Conservation (phyloP, 257 asterid species). For the Mitragyna speciosa region DNA sequence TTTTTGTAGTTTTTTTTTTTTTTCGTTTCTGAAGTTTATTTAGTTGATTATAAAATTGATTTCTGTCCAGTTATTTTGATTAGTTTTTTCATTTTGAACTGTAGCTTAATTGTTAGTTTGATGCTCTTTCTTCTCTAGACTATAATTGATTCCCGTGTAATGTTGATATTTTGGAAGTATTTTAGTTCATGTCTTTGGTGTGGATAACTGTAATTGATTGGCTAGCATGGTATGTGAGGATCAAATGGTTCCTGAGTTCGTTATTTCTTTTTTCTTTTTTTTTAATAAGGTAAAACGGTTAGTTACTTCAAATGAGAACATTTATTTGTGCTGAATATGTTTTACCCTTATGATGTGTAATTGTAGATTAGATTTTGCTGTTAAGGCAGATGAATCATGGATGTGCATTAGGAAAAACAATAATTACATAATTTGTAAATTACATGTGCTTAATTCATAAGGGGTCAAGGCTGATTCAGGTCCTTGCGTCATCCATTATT, state of each 20-base stretch:
- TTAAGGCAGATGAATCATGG: neutral
- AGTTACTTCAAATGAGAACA: neutral
- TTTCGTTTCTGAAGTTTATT: neutral
- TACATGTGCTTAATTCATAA: neutral
- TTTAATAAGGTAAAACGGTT: neutral
- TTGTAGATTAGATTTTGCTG: neutral
- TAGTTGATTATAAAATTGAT: constrained; percentile 8
- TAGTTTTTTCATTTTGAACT: neutral
- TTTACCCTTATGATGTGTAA: neutral
- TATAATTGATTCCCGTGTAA: neutral
- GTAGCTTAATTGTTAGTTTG: neutral
- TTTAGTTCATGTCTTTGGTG: neutral
- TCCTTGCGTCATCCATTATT: neutral
- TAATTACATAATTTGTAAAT: neutral
- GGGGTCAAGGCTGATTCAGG: neutral
- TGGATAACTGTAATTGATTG: neutral
- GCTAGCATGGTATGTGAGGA: neutral
- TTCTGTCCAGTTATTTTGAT: neutral
- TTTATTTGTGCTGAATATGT: neutral
- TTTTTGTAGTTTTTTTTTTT: constrained; percentile 1
- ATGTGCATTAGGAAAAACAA: neutral
- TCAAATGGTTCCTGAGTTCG: neutral
- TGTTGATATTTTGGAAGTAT: neutral
- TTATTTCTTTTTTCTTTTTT: too few species aligned
- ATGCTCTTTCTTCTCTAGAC: neutral